Evolutionary conservation across 495 filamentous ascomycete genomes (phyloP), one percentile per base, ranked within the genome.

Genomic region (Daldinia childiae): DNA sequence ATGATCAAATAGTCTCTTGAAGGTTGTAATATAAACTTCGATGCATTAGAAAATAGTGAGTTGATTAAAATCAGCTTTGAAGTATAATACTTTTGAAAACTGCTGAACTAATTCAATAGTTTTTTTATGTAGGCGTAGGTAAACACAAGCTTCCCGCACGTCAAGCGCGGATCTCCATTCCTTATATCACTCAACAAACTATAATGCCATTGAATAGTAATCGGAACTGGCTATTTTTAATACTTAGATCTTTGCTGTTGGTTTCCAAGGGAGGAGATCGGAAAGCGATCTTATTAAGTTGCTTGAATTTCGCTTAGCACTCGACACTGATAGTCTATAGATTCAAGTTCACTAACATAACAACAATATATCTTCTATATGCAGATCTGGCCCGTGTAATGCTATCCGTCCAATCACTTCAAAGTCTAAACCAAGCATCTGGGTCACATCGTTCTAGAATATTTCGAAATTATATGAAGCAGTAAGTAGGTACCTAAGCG

Each of bases 151-250:
- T 26, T 24, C 26, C 48, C 59, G 39, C 38, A 60, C 32, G 19
- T 39, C 17, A 64, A 68, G 45, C 69, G 7, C 52, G 59, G 69
- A 72, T 72, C 69, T 72, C 60, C 69, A 72, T 72, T 72, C 69
- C 69, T 43, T 24, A 6, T 63, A 26, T 19, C 14, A 21, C 29
- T n/a, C 8, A 50, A 43, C 30, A 68, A 21, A 32, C 2, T n/a
- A 43, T 54, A 45, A 3, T 21, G 19, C 4, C 17, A 24, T 27
- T 19, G 26, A n/a, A 45, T 43, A 43, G 9, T 17, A 24, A 26
- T 21, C 6, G 17, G 17, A 2, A 54, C 14, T 8, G 5, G 1
- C 8, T 8, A 48, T 21, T 48, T 9, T 29, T 27, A 4, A 29
- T 15, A 6, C 26, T n/a, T 54, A 30, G 14, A 30, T 30, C 15